Conservation (phyloP, 1,284 basidiomycete genomes). For the Butyriboletus appendiculatus region DNA sequence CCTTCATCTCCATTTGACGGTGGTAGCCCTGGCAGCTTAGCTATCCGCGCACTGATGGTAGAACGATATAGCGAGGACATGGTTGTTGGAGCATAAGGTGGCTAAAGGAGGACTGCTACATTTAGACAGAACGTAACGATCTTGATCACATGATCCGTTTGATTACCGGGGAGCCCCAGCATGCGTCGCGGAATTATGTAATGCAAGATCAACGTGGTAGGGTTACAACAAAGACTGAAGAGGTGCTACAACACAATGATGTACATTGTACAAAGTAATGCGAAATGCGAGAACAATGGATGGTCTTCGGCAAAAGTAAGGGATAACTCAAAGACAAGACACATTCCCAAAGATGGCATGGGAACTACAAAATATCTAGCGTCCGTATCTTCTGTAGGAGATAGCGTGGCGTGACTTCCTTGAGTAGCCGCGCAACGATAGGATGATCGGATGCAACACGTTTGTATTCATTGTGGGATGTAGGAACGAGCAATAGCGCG, state of each 20-base stretch:
- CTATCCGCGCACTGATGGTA: slow-evolving; percentile 64
- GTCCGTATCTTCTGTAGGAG: neutral
- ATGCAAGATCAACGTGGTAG: no score
- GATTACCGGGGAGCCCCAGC: no score
- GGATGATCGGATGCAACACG: neutral
- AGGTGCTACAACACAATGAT: no score
- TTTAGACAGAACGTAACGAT: neutral
- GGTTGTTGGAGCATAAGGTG: neutral
- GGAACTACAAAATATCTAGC: neutral
- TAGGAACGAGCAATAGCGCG: neutral
- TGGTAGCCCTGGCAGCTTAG: slow-evolving; percentile 61
- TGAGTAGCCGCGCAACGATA: neutral
- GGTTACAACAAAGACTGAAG: no score
- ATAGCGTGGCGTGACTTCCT: neutral
- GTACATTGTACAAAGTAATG: no score
- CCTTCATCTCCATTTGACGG: slow-evolving; percentile 46
- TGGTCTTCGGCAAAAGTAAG: no score
- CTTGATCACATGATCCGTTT: neutral
- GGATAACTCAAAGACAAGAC: no score
- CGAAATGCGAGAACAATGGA: no score
- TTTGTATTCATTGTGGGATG: neutral
- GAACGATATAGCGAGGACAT: slow-evolving; percentile 76
- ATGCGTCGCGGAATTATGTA: no score
- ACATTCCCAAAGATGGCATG: no score
- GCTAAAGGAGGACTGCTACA: slow-evolving; percentile 1